Evolutionary conservation across 139 green algal species (phyloP).

Genomic region (Coelastrella sp.): DNA sequence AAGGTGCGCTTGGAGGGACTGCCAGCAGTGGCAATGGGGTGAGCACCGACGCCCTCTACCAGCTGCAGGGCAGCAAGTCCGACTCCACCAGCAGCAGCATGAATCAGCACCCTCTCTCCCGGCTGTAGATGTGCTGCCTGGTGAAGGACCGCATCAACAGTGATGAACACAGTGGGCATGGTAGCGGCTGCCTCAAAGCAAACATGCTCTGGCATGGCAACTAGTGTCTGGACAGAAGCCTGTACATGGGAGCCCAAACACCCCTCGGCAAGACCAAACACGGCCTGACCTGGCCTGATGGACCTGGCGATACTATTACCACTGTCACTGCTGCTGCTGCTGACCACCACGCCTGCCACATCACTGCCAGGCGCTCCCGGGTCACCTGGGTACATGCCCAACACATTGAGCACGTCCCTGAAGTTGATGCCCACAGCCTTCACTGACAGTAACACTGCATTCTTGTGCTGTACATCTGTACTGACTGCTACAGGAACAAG

Average conservation of each 20-base stretch:
- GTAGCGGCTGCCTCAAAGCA: conserved; percentile 81
- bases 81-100: conserved; percentile 85
- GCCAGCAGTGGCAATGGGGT: conserved; percentile 74
- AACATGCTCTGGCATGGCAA: conserved; percentile 72
- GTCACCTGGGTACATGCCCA: conserved; percentile 94
- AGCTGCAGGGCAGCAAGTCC: conserved; percentile 81
- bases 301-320: too few species aligned
- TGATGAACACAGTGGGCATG: conserved; percentile 87
- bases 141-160: conserved; percentile 73
- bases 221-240: conserved; percentile 65
- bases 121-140: conserved; percentile 53
- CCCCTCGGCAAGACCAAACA: conserved; percentile 86
- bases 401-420: conserved; percentile 79
- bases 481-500: conserved; percentile 56
- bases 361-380: conserved; percentile 78
- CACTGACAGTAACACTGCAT: conserved; percentile 60
- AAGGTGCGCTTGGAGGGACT: conserved; percentile 78
- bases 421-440: conserved; percentile 81
- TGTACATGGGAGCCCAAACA: conserved; percentile 80
- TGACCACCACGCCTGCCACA: conserved; percentile 66
- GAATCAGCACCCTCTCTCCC: conserved; percentile 76
- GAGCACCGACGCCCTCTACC: conserved; percentile 50
- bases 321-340: background rate
- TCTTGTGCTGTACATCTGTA: conserved; percentile 28
- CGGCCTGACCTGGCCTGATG: conserved; percentile 63